phyloP scores from a whole-genome alignment of 176 grass and related monocot genomes.

The Bothriochloa decipiens region DNA sequence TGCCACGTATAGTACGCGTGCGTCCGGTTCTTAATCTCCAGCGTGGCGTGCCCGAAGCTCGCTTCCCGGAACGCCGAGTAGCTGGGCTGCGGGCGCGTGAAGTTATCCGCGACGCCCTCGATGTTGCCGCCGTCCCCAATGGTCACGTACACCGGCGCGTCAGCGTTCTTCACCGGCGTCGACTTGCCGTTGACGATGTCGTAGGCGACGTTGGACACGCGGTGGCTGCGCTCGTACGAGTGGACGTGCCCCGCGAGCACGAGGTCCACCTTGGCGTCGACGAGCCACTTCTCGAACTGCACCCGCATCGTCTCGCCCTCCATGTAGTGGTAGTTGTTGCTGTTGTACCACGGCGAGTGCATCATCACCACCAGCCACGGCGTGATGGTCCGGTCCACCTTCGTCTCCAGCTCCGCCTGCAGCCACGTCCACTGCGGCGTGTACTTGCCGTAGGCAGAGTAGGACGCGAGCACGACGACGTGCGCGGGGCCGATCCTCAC shows the following conservation, averaged over 20 bases:
- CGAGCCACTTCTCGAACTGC: slow-evolving; percentile 61
- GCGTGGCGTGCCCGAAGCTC: slow-evolving; percentile 73
- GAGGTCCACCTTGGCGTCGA: slow-evolving; percentile 53
- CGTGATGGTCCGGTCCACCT: slow-evolving; percentile 48
- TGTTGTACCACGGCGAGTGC: slow-evolving; percentile 80
- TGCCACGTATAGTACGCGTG: slow-evolving; percentile 75
- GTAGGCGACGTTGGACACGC: slow-evolving; percentile 69
- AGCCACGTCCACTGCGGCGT: slow-evolving; percentile 78
- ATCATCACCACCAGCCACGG: slow-evolving; percentile 64
- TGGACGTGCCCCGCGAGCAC: slow-evolving; percentile 68
- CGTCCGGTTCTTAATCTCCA: slow-evolving; percentile 72
- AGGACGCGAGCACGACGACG: slow-evolving; percentile 59
- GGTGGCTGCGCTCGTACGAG: slow-evolving; percentile 63
- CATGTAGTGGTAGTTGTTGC: slow-evolving; percentile 81
- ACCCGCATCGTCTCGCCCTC: slow-evolving; percentile 74
- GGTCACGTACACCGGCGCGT: slow-evolving; percentile 71
- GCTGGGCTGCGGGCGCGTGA: slow-evolving; percentile 56
- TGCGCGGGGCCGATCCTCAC: slow-evolving; percentile 50
- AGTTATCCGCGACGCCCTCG: slow-evolving; percentile 61
- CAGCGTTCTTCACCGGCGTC: slow-evolving; percentile 20
- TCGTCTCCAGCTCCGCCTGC: slow-evolving; percentile 29
- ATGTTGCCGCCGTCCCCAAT: slow-evolving; percentile 79
- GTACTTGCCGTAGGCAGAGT: slow-evolving; percentile 75
- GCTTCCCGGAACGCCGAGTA: slow-evolving; percentile 85
- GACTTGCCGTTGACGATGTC: slow-evolving; percentile 54